Percentiles rank a stretch among this genome's conserved stretches.
phyloP scores from a whole-genome alignment of 495 filamentous ascomycete species.

The Cenococcum geophilum region DNA sequence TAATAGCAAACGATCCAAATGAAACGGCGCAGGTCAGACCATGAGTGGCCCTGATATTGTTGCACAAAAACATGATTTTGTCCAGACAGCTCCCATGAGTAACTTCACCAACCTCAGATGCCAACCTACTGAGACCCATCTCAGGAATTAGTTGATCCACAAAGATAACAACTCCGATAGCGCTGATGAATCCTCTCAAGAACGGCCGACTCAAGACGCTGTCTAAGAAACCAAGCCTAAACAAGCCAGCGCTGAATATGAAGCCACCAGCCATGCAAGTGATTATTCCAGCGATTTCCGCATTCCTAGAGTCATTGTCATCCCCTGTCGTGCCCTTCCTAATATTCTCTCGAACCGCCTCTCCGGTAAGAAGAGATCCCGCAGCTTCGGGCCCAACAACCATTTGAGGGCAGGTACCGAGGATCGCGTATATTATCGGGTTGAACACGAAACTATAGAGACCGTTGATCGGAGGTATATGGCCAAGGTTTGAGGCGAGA shows the following conservation, averaged over 20 bases:
- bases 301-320: constrained; percentile 61
- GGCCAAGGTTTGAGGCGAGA: constrained; percentile 85
- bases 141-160: constrained; percentile 93
- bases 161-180: constrained; percentile 91
- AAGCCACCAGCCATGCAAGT: constrained; percentile 80
- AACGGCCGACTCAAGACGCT: constrained; percentile 91
- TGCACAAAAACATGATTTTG: constrained; percentile 74
- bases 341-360: constrained; percentile 73
- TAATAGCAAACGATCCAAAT: constrained; percentile 72
- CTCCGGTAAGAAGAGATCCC: constrained; percentile 81
- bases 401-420: constrained; percentile 87
- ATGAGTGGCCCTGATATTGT: constrained; percentile 60
- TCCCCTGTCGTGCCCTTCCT: constrained; percentile 63
- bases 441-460: constrained; percentile 91
- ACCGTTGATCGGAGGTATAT: constrained; percentile 91
- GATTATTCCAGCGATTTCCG: constrained; percentile 80
- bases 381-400: constrained; percentile 95
- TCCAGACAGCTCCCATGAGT: constrained; percentile 77
- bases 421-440: constrained; percentile 79
- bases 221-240: constrained; percentile 87
- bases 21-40: constrained; percentile 67
- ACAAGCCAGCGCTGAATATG: constrained; percentile 76
- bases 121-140: constrained; percentile 63
- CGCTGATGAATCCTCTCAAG: constrained; percentile 89
- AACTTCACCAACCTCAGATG: constrained; percentile 51